These are phyloP conservation scores for Lycium ferocissimum DNA, from an alignment of 257 asterid genomes.

Conservation along the genomic window DNA sequence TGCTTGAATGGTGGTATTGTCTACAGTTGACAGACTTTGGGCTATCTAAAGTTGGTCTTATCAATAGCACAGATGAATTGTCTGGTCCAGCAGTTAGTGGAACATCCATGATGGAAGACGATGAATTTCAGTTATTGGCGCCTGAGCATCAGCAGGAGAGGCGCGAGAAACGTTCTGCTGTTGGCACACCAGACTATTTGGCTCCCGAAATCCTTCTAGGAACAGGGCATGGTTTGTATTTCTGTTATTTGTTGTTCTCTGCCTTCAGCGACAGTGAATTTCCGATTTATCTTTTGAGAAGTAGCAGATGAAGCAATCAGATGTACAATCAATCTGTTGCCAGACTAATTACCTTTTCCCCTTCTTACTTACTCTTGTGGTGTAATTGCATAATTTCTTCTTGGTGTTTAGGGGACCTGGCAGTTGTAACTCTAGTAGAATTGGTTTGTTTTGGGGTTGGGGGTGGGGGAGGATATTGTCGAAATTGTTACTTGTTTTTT, in stretches of 20 bases:
- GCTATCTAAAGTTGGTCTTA: constrained; percentile 98
- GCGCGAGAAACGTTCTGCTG: constrained; percentile 93
- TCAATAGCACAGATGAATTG: constrained; percentile 95
- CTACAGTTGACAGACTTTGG: constrained; percentile 98
- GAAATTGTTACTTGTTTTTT: neutral
- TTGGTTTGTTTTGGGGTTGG: too few species aligned
- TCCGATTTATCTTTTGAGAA: neutral
- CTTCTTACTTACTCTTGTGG: neutral
- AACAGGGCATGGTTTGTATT: constrained; percentile 92
- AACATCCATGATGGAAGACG: constrained; percentile 90
- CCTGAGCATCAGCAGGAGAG: constrained; percentile 78
- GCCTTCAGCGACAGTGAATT: neutral
- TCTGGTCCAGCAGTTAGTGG: constrained; percentile 96
- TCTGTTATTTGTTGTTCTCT: constrained; percentile 6
- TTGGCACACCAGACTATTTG: constrained; percentile 98
- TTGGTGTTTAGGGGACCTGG: neutral
- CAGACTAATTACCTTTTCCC: neutral
- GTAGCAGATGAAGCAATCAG: neutral
- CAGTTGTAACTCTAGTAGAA: too few species aligned
- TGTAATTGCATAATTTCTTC: constrained; percentile 2
- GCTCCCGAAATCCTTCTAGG: constrained; percentile 99
- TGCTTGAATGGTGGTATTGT: constrained; percentile 33
- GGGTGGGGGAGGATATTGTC: neutral
- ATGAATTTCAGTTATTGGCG: constrained; percentile 71
- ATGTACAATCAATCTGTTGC: neutral